Conservation (phyloP, 495 filamentous ascomycete genomes). For the Xylaria acuta region DNA sequence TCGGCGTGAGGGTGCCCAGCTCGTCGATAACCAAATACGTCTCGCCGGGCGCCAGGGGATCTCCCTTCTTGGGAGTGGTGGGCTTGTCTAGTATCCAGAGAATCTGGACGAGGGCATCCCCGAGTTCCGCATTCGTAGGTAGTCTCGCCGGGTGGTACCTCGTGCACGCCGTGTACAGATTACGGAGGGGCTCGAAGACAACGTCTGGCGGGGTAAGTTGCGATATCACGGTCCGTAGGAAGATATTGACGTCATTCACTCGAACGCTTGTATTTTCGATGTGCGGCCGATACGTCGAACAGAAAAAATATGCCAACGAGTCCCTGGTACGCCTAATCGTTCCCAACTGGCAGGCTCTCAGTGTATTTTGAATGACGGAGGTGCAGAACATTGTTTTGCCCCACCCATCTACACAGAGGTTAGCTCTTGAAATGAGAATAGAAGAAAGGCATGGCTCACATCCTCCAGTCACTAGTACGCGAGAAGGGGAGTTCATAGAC, state of each 20-base stretch:
- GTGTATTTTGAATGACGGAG: slow-evolving; percentile 10
- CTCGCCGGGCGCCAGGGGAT: neutral
- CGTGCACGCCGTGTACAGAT: neutral
- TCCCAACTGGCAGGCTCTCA: neutral
- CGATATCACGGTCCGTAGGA: slow-evolving; percentile 13
- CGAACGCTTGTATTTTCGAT: neutral
- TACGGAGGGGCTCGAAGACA: neutral
- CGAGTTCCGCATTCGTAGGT: neutral
- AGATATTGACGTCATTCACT: neutral
- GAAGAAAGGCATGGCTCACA: neutral
- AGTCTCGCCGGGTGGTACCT: slow-evolving; percentile 4
- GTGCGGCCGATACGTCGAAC: neutral
- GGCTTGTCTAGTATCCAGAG: neutral
- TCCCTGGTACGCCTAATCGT: neutral
- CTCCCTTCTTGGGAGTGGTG: neutral
- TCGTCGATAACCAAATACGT: slow-evolving; percentile 17
- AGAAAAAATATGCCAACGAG: slow-evolving; percentile 5
- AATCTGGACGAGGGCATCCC: neutral
- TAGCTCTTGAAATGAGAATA: neutral
- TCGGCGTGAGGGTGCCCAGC: neutral
- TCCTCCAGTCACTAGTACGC: slow-evolving; percentile 1
- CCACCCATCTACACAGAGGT: neutral
- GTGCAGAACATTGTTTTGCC: slow-evolving; percentile 16
- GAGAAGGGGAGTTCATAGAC: neutral
- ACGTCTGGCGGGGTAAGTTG: neutral